A percentile compares a stretch with the other conserved stretches of the same genome.
Conservation (phyloP, 2,329 filamentous ascomycete genomes). For the Xylaria sp. region DNA sequence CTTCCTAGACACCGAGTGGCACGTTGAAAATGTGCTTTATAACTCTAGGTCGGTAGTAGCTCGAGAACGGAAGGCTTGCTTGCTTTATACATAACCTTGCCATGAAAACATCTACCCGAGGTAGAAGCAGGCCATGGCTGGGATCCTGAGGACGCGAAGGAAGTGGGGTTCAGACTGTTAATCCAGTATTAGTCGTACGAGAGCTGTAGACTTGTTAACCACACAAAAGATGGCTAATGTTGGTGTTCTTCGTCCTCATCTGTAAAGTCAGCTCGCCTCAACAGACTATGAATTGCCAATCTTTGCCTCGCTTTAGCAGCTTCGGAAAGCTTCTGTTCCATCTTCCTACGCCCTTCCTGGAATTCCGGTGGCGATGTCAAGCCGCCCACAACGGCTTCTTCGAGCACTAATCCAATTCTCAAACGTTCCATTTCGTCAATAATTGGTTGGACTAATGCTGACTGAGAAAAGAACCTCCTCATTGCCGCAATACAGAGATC, state of each 20-base stretch:
- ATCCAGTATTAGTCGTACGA: too few species aligned
- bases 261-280: slow-evolving; percentile 31
- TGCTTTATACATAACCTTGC: background rate
- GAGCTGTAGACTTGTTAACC: too few species aligned
- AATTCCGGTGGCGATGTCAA: slow-evolving; percentile 1
- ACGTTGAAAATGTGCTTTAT: slow-evolving; percentile 44
- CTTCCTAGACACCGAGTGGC: slow-evolving; percentile 45
- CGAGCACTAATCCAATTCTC: background rate
- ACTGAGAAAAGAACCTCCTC: slow-evolving; percentile 9
- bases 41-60: slow-evolving; percentile 49
- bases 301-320: slow-evolving; percentile 41
- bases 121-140: background rate
- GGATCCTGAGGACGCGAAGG: too few species aligned
- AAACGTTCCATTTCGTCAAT: slow-evolving; percentile 14
- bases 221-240: background rate
- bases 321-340: slow-evolving; percentile 35
- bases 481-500: slow-evolving; percentile 43
- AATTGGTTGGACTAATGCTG: background rate
- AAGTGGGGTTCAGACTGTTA: too few species aligned
- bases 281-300: slow-evolving; percentile 48
- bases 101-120: background rate
- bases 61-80: slow-evolving; percentile 40
- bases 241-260: background rate
- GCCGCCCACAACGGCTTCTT: slow-evolving; percentile 9
- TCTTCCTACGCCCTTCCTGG: slow-evolving; percentile 14